A percentile compares a stretch with the other conserved stretches of the same genome.
phyloP scores from a whole-genome alignment of 257 asterid genomes.

The Przewalskia tangutica region DNA sequence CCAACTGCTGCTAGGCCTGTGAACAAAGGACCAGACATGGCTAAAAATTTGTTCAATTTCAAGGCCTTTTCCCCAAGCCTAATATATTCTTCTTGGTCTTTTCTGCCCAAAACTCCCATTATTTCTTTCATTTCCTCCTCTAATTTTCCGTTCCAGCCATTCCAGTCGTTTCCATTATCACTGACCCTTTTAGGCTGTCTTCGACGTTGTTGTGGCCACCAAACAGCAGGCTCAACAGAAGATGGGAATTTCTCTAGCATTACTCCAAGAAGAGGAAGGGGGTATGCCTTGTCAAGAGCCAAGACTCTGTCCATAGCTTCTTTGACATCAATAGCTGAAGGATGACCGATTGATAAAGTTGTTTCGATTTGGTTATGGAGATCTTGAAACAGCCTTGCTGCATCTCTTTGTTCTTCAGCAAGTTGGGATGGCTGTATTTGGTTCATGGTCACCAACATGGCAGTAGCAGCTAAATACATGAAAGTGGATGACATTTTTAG shows the following conservation, averaged over 20 bases:
- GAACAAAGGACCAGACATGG: slow-evolving; percentile 40
- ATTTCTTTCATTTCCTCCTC: slow-evolving; percentile 52
- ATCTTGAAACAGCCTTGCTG: slow-evolving; percentile 46
- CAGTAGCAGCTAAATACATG: slow-evolving; percentile 28
- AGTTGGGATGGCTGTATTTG: slow-evolving; percentile 75
- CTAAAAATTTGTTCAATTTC: slow-evolving; percentile 40
- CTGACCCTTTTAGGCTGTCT: neutral
- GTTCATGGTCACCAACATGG: slow-evolving; percentile 18
- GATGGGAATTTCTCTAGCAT: slow-evolving; percentile 31
- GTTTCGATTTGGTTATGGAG: slow-evolving; percentile 38
- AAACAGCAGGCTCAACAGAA: slow-evolving; percentile 35
- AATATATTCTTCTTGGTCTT: slow-evolving; percentile 47
- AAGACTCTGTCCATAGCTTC: slow-evolving; percentile 49
- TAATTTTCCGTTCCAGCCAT: slow-evolving; percentile 47
- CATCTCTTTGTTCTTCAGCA: slow-evolving; percentile 69
- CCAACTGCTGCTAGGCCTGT: slow-evolving; percentile 61
- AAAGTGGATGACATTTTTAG: slow-evolving; percentile 18
- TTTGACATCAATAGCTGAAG: slow-evolving; percentile 26
- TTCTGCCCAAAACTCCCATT: slow-evolving; percentile 16
- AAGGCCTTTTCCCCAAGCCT: slow-evolving; percentile 42
- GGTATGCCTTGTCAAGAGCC: slow-evolving; percentile 61
- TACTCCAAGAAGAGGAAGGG: slow-evolving; percentile 33
- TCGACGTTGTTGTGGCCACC: slow-evolving; percentile 44
- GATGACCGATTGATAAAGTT: slow-evolving; percentile 23
- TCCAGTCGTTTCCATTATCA: neutral